A percentile compares a stretch with the other conserved stretches of the same genome.
phyloP scores from a whole-genome alignment of 306 rosid species.

The Coriaria nepalensis region DNA sequence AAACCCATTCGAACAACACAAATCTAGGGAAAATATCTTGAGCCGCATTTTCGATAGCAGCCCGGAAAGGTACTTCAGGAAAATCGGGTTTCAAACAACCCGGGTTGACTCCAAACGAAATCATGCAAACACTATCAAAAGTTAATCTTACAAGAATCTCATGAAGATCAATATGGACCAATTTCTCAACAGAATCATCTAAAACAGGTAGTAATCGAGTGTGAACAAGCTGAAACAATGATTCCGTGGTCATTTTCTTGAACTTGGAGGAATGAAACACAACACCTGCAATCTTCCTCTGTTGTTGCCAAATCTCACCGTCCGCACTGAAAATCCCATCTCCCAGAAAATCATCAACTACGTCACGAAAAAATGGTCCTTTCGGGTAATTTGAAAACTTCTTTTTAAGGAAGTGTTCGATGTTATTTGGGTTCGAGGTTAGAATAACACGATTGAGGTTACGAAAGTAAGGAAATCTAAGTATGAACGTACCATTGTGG shows the following conservation, averaged over 20 bases:
- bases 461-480: slow-evolving; percentile 10
- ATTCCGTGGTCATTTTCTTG: slow-evolving; percentile 22
- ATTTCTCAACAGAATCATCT: slow-evolving; percentile 1
- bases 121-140: slow-evolving; percentile 9
- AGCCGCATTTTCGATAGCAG: too few species aligned
- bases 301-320: slow-evolving; percentile 13
- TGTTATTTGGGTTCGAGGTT: slow-evolving; percentile 18
- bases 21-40: too few species aligned
- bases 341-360: slow-evolving; percentile 17
- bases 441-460: slow-evolving; percentile 14
- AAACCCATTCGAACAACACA: too few species aligned
- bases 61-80: too few species aligned
- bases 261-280: too few species aligned
- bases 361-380: slow-evolving; percentile 12
- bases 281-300: slow-evolving; percentile 24
- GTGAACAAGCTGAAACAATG: slow-evolving; percentile 15
- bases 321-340: slow-evolving; percentile 19
- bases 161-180: slow-evolving; percentile 16
- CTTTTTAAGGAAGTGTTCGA: slow-evolving; percentile 16
- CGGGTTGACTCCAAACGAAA: slow-evolving; percentile 13
- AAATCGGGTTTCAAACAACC: too few species aligned
- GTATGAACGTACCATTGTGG: slow-evolving; percentile 12
- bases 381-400: slow-evolving; percentile 22
- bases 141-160: slow-evolving; percentile 4
- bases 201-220: neutral